Percentiles rank a stretch among this genome's conserved stretches.
Evolutionary conservation across 495 filamentous ascomycete genomes (phyloP).

Genomic region (Penicillium coprophilum): DNA sequence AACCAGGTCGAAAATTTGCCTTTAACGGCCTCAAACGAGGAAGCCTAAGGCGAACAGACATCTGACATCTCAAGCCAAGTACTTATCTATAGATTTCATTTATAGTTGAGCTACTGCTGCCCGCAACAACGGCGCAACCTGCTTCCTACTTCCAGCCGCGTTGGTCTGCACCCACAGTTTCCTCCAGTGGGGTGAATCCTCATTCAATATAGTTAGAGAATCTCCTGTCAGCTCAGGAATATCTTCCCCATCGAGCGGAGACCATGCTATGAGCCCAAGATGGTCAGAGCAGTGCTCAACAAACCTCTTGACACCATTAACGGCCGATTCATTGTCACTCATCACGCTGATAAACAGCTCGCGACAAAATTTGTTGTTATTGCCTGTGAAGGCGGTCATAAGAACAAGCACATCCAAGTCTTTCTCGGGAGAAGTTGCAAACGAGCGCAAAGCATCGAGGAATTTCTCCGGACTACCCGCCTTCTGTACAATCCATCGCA

Average conservation of each 20-base stretch:
- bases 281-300: constrained; percentile 42
- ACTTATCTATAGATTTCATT: constrained; percentile 1
- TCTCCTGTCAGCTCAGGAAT: constrained; percentile 27
- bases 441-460: constrained; percentile 48
- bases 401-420: constrained; percentile 65
- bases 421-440: constrained; percentile 49
- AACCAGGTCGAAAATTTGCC: too few species aligned
- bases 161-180: constrained; percentile 68
- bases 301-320: constrained; percentile 55
- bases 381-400: constrained; percentile 68
- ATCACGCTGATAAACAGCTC: constrained; percentile 71
- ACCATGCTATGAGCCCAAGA: constrained; percentile 59
- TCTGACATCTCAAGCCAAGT: background rate
- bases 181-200: constrained; percentile 25
- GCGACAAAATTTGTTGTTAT: constrained; percentile 55
- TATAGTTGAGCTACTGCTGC: constrained; percentile 53
- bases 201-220: constrained; percentile 36
- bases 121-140: constrained; percentile 82
- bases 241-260: constrained; percentile 43
- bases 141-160: constrained; percentile 74
- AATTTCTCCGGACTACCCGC: constrained; percentile 45
- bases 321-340: constrained; percentile 38
- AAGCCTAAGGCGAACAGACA: background rate
- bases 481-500: constrained; percentile 63
- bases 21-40: too few species aligned